phyloP scores from a whole-genome alignment of 192 early-diverging fungal genomes.

The Dimargaris xerosporica region DNA sequence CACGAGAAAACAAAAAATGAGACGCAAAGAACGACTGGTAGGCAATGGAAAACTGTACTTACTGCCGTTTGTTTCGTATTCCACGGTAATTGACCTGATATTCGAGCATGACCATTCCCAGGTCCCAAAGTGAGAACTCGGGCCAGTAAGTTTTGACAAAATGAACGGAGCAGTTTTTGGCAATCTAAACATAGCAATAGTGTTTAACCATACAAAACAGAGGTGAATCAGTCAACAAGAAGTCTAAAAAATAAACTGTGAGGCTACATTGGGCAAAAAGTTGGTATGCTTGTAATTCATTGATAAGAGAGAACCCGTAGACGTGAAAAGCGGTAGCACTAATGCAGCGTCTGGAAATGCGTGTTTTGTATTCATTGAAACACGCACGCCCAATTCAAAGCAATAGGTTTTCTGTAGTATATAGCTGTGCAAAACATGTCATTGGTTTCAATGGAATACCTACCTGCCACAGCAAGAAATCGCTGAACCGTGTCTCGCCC shows the following conservation, averaged over 20 bases:
- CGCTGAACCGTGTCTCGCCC: slow-evolving; percentile 87
- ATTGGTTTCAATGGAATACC: background rate
- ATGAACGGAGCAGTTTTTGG: slow-evolving; percentile 57
- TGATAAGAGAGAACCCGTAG: background rate
- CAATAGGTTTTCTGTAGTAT: too few relatives aligned
- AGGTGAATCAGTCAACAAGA: background rate
- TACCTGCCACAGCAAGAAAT: slow-evolving; percentile 89
- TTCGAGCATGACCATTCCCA: slow-evolving; percentile 62
- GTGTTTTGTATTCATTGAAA: background rate
- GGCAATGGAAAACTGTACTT: background rate
- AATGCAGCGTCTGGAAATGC: background rate
- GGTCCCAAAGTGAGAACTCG: slow-evolving; percentile 79
- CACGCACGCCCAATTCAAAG: background rate
- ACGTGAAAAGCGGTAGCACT: background rate
- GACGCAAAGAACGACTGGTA: too few relatives aligned
- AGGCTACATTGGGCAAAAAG: background rate
- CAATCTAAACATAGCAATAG: slow-evolving; percentile 7
- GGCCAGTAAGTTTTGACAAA: slow-evolving; percentile 91
- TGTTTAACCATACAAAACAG: too few relatives aligned
- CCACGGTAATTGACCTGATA: slow-evolving; percentile 44
- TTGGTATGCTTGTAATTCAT: background rate
- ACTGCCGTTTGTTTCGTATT: slow-evolving; percentile 16
- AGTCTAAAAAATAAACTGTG: background rate
- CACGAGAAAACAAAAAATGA: too few relatives aligned
- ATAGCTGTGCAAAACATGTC: background rate